Evolutionary conservation across 2,329 filamentous ascomycete species (phyloP).

Genomic region (Diaporthe sp.): DNA sequence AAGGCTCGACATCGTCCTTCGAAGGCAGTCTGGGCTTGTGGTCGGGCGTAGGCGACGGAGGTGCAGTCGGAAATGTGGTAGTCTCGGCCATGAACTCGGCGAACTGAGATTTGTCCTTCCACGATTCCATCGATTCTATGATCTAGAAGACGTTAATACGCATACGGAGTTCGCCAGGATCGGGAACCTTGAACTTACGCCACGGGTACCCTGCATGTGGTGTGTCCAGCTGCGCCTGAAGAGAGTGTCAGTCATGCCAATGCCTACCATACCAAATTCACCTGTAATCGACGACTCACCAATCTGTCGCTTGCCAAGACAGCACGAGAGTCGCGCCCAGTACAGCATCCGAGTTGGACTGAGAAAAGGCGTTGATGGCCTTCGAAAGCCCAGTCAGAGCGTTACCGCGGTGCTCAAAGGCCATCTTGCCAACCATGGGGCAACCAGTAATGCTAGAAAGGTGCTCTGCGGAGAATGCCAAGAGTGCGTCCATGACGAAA

Average conservation of each 20-base stretch:
- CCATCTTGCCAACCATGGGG: constrained; percentile 86
- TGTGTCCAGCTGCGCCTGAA: constrained; percentile 91
- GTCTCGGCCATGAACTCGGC: constrained; percentile 85
- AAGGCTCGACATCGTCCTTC: constrained; percentile 78
- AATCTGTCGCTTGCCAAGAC: constrained; percentile 97
- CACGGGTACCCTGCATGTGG: constrained; percentile 90
- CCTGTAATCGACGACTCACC: constrained; percentile 70
- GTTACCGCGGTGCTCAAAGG: constrained; percentile 88
- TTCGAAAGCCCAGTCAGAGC: constrained; percentile 91
- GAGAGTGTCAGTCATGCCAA: constrained; percentile 47
- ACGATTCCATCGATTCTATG: constrained; percentile 90
- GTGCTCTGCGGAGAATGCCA: constrained; percentile 95
- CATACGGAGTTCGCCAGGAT: neutral
- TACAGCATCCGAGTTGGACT: constrained; percentile 89
- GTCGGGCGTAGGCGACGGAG: constrained; percentile 72
- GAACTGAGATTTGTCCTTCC: constrained; percentile 92
- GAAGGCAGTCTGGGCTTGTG: constrained; percentile 73
- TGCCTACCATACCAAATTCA: too few relatives aligned
- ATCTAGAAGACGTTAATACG: constrained; percentile 65
- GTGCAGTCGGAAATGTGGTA: constrained; percentile 78
- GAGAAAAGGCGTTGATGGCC: constrained; percentile 87
- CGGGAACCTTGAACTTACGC: constrained; percentile 68
- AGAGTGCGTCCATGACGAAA: constrained; percentile 94
- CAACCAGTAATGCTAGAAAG: constrained; percentile 91
- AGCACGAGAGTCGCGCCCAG: constrained; percentile 92